Evolutionary conservation across 108 stramenopile genomes (phyloP).

Genomic region (Skeletonema costatum): DNA sequence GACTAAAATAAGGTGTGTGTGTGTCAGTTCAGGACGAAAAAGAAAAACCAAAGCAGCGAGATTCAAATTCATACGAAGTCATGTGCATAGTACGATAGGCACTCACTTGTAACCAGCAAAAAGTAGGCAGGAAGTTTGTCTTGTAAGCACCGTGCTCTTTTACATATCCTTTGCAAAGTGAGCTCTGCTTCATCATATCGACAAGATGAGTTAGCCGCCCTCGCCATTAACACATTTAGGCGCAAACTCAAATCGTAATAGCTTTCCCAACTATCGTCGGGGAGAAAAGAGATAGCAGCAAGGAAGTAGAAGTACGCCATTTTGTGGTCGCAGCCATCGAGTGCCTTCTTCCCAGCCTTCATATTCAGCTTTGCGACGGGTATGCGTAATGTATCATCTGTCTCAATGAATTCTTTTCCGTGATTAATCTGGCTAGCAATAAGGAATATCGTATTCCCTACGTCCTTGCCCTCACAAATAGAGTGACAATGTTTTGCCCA

Average conservation of each 20-base stretch:
- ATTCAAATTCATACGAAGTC: no score
- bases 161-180: background rate
- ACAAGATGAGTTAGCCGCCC: background rate
- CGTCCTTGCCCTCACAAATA: no score
- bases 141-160: background rate
- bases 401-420: no score
- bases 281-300: constrained; percentile 5
- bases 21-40: background rate
- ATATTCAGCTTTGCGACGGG: no score
- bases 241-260: background rate
- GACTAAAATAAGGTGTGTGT: no score
- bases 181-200: background rate
- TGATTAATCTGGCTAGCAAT: no score
- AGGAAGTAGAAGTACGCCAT: constrained; percentile 20
- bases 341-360: constrained; percentile 24
- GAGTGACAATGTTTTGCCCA: no score
- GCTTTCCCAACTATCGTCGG: constrained; percentile 10
- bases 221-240: background rate
- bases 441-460: no score
- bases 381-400: no score
- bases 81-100: no score
- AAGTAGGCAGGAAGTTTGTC: background rate
- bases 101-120: background rate
- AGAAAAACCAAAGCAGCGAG: no score
- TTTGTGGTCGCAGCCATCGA: constrained; percentile 25